Conservation (phyloP, 164 flowering plant genomes). For the Stephania yunnanensis region DNA sequence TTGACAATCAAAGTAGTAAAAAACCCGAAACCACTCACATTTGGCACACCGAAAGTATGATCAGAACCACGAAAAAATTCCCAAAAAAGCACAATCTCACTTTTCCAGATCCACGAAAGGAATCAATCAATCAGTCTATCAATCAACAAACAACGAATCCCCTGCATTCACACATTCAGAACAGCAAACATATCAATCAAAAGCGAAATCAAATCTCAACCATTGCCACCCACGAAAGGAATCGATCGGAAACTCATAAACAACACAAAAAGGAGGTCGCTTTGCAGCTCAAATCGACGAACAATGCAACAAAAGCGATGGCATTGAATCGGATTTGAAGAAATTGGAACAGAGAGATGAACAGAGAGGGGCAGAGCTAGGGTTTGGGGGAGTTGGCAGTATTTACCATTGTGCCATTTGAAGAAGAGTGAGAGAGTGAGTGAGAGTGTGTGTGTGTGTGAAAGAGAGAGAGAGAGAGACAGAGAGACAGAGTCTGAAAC, state of each 20-base stretch:
- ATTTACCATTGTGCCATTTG: slow-evolving; percentile 14
- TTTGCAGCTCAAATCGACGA: neutral
- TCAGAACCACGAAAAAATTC: slow-evolving; percentile 5
- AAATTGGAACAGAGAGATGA: neutral
- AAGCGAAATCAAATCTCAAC: too few species aligned
- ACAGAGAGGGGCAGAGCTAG: neutral
- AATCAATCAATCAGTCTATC: slow-evolving; percentile 21
- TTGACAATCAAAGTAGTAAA: neutral
- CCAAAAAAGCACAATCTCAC: slow-evolving; percentile 9
- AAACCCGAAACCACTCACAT: neutral
- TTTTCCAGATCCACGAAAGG: slow-evolving; percentile 29
- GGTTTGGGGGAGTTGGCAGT: neutral
- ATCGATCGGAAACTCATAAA: too few species aligned
- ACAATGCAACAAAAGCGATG: neutral
- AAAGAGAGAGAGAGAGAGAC: too few species aligned
- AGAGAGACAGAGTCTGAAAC: too few species aligned
- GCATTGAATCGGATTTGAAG: neutral
- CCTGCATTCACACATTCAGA: neutral
- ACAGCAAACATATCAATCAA: neutral
- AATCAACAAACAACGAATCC: neutral
- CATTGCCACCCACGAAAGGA: too few species aligned
- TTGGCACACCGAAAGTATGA: neutral
- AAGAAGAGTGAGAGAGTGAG: slow-evolving; percentile 5
- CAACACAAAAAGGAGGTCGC: neutral
- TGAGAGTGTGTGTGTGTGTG: neutral